Evolutionary conservation across 176 grass and related monocot species (phyloP), one percentile per base, ranked within the genome.

Genomic region (Aegilops speltoides): DNA sequence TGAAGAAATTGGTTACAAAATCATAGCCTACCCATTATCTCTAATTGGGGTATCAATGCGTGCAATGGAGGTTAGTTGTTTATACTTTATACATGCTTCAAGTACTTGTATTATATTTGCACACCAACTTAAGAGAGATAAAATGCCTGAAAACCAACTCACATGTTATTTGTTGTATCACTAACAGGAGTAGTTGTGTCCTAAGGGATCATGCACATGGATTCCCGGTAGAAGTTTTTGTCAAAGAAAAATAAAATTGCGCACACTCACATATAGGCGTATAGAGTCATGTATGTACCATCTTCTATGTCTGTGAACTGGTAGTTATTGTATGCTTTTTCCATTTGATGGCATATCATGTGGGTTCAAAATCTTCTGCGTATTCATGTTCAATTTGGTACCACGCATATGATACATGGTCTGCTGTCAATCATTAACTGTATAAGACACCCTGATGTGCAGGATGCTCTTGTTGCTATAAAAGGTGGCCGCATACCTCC

Each of bases 11-110:
- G 96, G 96, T 54, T 98, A 96, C 68, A 98, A 96, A 84, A 36
- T 98, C 23, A 81, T 98, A 59, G 88, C 82, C 60, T 98, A 98
- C 46, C 97, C 97, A 23, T 79, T 98, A 78, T 98, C 97, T 67
- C 88, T 98, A 29, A 94, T 96, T 77, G 94, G 97, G 5, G 97
- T 98, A 57, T 96, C 97, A 10, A 96, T 98, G 64, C 90, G 92
- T 88, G 97, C 97, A 83, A 98, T 98, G 93, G 97, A 96, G 97
- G 97, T 98, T 85, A n/a, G 75, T 89, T 88, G 1, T 15, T 88
- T 87, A 5, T 81, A 81, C 19, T 77, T 38, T 17, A 9, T 68
- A 16, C 40, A 54, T 72, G 4, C 28, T 19, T 54, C 0, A 57
- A 75, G 8, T 81, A 20, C 26, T 68, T 85, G 43, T 2, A 11